Percentiles rank a stretch among this genome's conserved stretches.
phyloP scores from a whole-genome alignment of 176 grass and related monocot genomes.

The Musa beccarii region DNA sequence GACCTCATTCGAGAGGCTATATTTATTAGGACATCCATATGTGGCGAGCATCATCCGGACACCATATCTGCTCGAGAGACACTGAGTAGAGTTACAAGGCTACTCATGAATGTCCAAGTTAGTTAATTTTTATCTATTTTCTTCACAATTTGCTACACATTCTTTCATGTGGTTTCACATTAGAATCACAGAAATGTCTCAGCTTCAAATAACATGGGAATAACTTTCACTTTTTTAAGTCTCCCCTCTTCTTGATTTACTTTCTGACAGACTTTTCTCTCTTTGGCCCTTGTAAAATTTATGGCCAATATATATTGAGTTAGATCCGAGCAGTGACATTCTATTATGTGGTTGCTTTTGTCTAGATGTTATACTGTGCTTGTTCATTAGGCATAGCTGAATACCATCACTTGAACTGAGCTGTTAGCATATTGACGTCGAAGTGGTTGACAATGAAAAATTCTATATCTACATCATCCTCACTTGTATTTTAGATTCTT shows the following conservation, averaged over 20 bases:
- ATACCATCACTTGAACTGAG: background rate
- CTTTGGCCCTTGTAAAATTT: background rate
- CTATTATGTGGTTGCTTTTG: background rate
- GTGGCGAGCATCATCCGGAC: conserved; percentile 86
- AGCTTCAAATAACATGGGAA: conserved; percentile 14
- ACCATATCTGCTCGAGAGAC: conserved; percentile 82
- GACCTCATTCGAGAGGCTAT: conserved; percentile 88
- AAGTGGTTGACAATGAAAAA: no score
- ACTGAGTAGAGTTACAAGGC: conserved; percentile 92
- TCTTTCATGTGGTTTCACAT: conserved; percentile 19
- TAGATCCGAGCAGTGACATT: background rate
- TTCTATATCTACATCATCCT: no score
- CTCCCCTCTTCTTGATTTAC: background rate
- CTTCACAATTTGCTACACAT: background rate
- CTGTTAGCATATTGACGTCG: no score
- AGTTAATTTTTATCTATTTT: conserved; percentile 39
- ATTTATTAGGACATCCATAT: conserved; percentile 87
- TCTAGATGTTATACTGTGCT: background rate
- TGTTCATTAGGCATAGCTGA: background rate
- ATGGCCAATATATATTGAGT: background rate
- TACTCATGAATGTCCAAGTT: conserved; percentile 90
- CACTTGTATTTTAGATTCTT: background rate
- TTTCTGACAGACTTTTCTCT: background rate
- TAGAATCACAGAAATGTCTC: conserved; percentile 20
- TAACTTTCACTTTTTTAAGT: background rate